These are phyloP conservation scores for Fusarium austroafricanum DNA, from an alignment of 2,329 filamentous ascomycete species.

Conservation along the genomic window DNA sequence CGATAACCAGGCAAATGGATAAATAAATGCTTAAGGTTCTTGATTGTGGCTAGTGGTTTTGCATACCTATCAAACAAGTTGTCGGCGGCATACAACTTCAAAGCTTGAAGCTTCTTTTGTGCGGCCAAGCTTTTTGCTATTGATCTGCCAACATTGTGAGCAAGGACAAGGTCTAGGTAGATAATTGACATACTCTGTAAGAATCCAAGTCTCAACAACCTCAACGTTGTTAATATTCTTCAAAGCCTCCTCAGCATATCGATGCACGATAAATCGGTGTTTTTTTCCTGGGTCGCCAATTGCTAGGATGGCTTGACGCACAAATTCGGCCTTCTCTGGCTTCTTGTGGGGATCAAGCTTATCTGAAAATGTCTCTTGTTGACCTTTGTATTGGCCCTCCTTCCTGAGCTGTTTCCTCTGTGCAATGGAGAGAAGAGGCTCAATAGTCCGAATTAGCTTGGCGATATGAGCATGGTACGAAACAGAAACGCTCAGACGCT, in stretches of 20 bases:
- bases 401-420: constrained; percentile 36
- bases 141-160: constrained; percentile 15
- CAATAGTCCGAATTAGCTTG: constrained; percentile 34
- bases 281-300: constrained; percentile 14
- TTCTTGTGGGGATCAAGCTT: background rate
- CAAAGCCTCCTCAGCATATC: constrained; percentile 36
- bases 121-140: constrained; percentile 23
- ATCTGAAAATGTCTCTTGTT: constrained; percentile 26
- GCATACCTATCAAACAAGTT: background rate
- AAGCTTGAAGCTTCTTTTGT: constrained; percentile 22
- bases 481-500: constrained; percentile 13
- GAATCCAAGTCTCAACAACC: constrained; percentile 8
- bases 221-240: constrained; percentile 30
- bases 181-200: constrained; percentile 23
- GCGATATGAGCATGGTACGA: constrained; percentile 28
- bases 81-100: background rate
- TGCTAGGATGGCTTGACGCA: constrained; percentile 21
- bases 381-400: constrained; percentile 31
- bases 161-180: rapidly evolving
- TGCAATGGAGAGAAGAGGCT: constrained; percentile 23
- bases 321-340: constrained; percentile 12
- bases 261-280: constrained; percentile 21
- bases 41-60: constrained; percentile 2
- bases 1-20: background rate
- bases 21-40: constrained; percentile 30